These are phyloP conservation scores for Candida ascalaphidarum DNA, from an alignment of 805 yeast genomes.

Conservation along the genomic window DNA sequence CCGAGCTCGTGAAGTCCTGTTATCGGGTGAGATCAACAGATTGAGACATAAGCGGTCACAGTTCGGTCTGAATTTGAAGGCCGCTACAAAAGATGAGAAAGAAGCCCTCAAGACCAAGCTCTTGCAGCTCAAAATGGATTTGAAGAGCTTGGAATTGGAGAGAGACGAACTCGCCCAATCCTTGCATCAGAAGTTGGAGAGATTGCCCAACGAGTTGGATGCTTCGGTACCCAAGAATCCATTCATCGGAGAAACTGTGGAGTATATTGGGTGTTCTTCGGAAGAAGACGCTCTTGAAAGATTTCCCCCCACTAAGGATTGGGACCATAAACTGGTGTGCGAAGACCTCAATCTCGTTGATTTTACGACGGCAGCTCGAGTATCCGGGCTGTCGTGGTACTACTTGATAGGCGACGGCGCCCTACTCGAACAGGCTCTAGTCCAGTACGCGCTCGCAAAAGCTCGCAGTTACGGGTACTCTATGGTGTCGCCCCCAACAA, in stretches of 20 bases:
- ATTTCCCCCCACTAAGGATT: constrained; percentile 8
- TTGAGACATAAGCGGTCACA: constrained; percentile 19
- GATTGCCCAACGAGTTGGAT: constrained; percentile 58
- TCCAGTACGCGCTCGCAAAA: constrained; percentile 62
- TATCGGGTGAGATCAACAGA: constrained; percentile 13
- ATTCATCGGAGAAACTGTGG: constrained; percentile 35
- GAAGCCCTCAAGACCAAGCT: constrained; percentile 10
- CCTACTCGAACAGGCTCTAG: constrained; percentile 77
- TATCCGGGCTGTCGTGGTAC: constrained; percentile 85
- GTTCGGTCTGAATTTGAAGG: constrained; percentile 15
- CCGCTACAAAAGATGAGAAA: not conserved
- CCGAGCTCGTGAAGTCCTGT: constrained; percentile 14
- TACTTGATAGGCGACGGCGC: constrained; percentile 83
- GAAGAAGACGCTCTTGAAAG: constrained; percentile 12
- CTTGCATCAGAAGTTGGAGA: constrained; percentile 33
- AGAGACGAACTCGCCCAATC: constrained; percentile 20
- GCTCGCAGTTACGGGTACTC: constrained; percentile 64
- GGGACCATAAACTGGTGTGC: constrained; percentile 70
- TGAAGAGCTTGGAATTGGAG: constrained; percentile 18
- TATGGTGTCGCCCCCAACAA: constrained; percentile 75
- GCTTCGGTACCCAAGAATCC: constrained; percentile 33
- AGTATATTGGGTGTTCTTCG: constrained; percentile 43
- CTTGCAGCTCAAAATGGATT: constrained; percentile 12
- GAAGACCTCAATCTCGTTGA: constrained; percentile 60
- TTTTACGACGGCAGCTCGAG: constrained; percentile 59